phyloP scores from a whole-genome alignment of 2,329 filamentous ascomycete genomes.

The Talaromyces sp. region DNA sequence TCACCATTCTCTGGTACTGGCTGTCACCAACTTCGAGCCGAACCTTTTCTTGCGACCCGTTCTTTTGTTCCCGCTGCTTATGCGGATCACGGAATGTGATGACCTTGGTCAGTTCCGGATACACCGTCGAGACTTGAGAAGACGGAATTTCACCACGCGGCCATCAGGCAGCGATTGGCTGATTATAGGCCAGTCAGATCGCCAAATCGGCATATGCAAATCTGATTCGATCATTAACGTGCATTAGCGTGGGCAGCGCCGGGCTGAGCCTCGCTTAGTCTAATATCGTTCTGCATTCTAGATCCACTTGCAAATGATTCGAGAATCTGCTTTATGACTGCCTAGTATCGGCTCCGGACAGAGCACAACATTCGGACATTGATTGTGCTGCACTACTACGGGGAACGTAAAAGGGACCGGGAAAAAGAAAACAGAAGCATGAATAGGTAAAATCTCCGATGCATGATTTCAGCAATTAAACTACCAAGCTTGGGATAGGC shows the following conservation, averaged over 20 bases:
- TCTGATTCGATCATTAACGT: slow-evolving; percentile 17
- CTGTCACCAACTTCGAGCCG: slow-evolving; percentile 14
- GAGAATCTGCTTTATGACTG: neutral
- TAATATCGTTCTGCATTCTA: neutral
- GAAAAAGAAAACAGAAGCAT: neutral
- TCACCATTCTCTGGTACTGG: slow-evolving; percentile 7
- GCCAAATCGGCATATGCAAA: neutral
- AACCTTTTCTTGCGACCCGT: slow-evolving; percentile 14
- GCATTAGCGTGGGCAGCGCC: slow-evolving; percentile 17
- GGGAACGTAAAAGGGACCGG: neutral
- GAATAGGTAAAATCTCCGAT: slow-evolving; percentile 7
- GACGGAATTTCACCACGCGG: neutral
- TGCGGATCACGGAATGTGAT: neutral
- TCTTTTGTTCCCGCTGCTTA: slow-evolving; percentile 1
- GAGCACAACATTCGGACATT: neutral
- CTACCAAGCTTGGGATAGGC: neutral
- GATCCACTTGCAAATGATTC: slow-evolving; percentile 3
- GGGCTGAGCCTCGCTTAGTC: slow-evolving; percentile 15
- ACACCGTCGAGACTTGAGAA: neutral
- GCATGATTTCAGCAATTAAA: neutral
- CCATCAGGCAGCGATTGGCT: slow-evolving; percentile 10
- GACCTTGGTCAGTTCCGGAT: neutral
- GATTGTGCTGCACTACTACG: neutral
- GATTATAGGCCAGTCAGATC: slow-evolving; percentile 14
- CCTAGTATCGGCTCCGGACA: neutral